Evolutionary conservation across 1,284 basidiomycete species (phyloP).

Genomic region (Naganishia cerealis): DNA sequence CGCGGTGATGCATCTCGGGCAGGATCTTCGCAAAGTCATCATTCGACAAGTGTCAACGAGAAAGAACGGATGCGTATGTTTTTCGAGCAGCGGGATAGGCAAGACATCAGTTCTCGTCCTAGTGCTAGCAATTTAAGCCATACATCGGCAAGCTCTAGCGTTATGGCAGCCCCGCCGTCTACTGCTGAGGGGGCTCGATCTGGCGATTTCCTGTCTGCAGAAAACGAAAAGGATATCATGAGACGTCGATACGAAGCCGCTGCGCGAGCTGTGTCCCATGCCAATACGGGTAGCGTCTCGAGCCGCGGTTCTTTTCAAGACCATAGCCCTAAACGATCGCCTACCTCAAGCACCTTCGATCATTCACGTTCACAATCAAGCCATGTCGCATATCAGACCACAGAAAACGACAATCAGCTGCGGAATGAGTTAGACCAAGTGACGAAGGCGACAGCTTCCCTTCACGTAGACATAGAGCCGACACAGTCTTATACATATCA

Average conservation of each 20-base stretch:
- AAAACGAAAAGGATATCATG: constrained; percentile 47
- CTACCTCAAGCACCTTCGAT: constrained; percentile 9
- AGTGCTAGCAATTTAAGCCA: constrained; percentile 22
- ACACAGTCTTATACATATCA: background rate
- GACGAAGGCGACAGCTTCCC: constrained; percentile 7
- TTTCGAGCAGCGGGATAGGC: constrained; percentile 59
- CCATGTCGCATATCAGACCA: constrained; percentile 14
- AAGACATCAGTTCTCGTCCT: constrained; percentile 18
- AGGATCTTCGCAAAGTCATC: background rate
- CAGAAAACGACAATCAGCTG: constrained; percentile 1
- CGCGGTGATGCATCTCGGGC: background rate
- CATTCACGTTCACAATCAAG: constrained; percentile 3
- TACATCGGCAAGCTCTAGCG: constrained; percentile 22
- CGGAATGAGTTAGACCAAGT: constrained; percentile 2
- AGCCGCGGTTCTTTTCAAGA: constrained; percentile 6
- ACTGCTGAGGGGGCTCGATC: constrained; percentile 20
- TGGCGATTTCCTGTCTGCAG: constrained; percentile 39
- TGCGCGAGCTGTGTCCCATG: constrained; percentile 34
- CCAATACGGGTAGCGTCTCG: constrained; percentile 7
- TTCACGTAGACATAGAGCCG: constrained; percentile 8
- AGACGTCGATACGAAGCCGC: constrained; percentile 44
- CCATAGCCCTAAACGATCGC: constrained; percentile 7
- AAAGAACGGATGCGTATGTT: constrained; percentile 51
- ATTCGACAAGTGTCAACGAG: constrained; percentile 35
- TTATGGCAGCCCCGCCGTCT: constrained; percentile 21